Evolutionary conservation across 495 filamentous ascomycete genomes (phyloP).

Genomic region (Staphylotrichum tortipilum): DNA sequence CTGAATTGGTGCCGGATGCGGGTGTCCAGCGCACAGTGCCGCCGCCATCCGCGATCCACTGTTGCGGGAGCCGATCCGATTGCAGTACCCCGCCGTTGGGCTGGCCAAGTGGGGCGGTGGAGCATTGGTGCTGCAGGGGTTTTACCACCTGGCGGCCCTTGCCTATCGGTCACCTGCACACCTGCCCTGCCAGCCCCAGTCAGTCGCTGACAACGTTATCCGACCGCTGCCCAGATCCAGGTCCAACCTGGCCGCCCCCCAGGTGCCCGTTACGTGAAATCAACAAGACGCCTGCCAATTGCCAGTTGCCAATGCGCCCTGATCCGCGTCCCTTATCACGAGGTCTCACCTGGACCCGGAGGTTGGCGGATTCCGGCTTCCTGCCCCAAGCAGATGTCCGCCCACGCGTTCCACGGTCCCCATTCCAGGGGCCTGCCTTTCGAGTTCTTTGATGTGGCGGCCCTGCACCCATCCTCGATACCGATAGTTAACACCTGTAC

Average conservation of each 20-base stretch:
- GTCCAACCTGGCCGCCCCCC: no score
- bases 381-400: not conserved
- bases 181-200: no score
- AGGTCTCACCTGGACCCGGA: slow-evolving; percentile 14
- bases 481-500: no score
- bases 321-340: no score
- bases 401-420: not conserved
- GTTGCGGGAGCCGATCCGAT: slow-evolving; percentile 20
- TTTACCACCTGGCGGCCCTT: slow-evolving; percentile 4
- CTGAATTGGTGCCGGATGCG: no score
- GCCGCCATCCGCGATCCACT: slow-evolving; percentile 6
- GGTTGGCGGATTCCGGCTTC: slow-evolving; percentile 8
- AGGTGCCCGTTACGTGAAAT: no score
- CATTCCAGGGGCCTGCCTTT: no score
- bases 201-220: slow-evolving; percentile 3
- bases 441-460: no score
- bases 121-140: slow-evolving; percentile 3
- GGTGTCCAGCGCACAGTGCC: not conserved
- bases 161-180: slow-evolving; percentile 24
- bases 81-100: slow-evolving; percentile 18
- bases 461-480: no score
- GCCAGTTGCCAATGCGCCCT: no score
- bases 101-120: slow-evolving; percentile 9
- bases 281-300: slow-evolving; percentile 5
- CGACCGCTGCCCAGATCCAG: slow-evolving; percentile 8